Base-by-base conservation (phyloP, 2,329 filamentous ascomycete species). In the Cordyceps militaris region DNA sequence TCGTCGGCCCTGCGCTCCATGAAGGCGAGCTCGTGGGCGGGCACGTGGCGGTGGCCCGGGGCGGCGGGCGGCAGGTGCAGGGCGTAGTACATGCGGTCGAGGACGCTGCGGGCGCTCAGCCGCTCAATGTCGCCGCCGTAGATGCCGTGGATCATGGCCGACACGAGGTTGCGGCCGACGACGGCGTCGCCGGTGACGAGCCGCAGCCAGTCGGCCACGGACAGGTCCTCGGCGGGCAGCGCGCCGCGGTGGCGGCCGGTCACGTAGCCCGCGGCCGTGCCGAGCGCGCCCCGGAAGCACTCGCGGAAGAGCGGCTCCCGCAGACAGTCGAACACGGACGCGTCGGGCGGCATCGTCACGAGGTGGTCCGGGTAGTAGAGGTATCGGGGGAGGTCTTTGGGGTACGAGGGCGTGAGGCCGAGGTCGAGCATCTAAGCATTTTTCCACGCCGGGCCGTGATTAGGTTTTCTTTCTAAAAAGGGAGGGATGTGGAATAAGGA, bases 111-210 rank as follows among this genome's bases (percentile, higher is more conserved):
- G 49, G 83, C 84, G 70, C 91, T 96, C 52, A 97, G 76, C 67
- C 87, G 80, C 69, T 89, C 84, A 49, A 96, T 83, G 71, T 97
- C 89, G 5, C 94, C 94, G 23, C 92, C 94, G 70, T 95, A 96
- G 59, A 97, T 91, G 43, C 94, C 94, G 71, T 97, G 94, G 55
- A 91, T 66, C 67, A 85, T 74, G 53, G 86, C 91, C 5, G 91
- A 96, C 7, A 84, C 72, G 19, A 96, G 56, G 65, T 95, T 92
- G 63, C 94, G 79, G 14, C 84, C 83, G 7, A 88, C 62, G 34
- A 66, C 59, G 40, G 61, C 56, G 61, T 67, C 68, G 40, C 66
- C 64, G 51, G 61, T 68, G 40, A 73, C 54, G 16, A 63, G 52
- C 36, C 68, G 63, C 43, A 75, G 63, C 69, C 71, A 75, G 16